Conservation (phyloP, 768 basidiomycete species). For the Cubamyces lactineus region DNA sequence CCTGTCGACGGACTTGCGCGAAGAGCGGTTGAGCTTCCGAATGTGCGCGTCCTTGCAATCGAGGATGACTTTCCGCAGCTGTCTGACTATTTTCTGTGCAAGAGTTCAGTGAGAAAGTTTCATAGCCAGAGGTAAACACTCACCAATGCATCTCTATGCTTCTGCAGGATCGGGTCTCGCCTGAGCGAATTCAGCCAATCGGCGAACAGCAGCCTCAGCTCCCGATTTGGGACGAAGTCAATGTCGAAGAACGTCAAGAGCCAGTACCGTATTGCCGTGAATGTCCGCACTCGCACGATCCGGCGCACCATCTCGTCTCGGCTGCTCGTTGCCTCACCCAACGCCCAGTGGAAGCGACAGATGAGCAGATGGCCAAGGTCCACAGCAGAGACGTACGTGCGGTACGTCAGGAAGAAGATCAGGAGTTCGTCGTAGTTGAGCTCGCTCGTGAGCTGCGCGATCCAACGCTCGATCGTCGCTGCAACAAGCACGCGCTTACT, state of each 20-base stretch:
- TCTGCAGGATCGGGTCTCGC: slow-evolving; percentile 69
- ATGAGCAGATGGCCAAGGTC: slow-evolving; percentile 84
- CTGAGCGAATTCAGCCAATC: slow-evolving; percentile 82
- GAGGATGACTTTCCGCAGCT: slow-evolving; percentile 81
- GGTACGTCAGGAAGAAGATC: slow-evolving; percentile 91
- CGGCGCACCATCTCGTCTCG: slow-evolving; percentile 73
- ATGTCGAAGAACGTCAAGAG: slow-evolving; percentile 86
- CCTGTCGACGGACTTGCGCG: slow-evolving; percentile 34
- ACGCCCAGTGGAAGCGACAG: slow-evolving; percentile 88
- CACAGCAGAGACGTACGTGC: slow-evolving; percentile 77
- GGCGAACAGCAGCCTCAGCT: slow-evolving; percentile 71
- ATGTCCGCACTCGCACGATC: slow-evolving; percentile 86
- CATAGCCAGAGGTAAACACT: slow-evolving; percentile 33
- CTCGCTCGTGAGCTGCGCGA: slow-evolving; percentile 87
- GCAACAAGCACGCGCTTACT: slow-evolving; percentile 68
- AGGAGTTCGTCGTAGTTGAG: slow-evolving; percentile 86
- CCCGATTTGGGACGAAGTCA: slow-evolving; percentile 83
- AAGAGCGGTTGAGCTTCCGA: slow-evolving; percentile 30
- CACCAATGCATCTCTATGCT: slow-evolving; percentile 72
- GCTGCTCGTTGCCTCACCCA: slow-evolving; percentile 50
- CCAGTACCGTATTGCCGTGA: slow-evolving; percentile 91
- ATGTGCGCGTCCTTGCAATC: slow-evolving; percentile 74
- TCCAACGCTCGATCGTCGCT: slow-evolving; percentile 92
- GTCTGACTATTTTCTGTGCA: slow-evolving; percentile 73
- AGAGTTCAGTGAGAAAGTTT: slow-evolving; percentile 11